A percentile compares a stretch with the other conserved stretches of the same genome.
Evolutionary conservation across 176 grass and related monocot genomes (phyloP).

Genomic region (Eremochloa ophiuroides): DNA sequence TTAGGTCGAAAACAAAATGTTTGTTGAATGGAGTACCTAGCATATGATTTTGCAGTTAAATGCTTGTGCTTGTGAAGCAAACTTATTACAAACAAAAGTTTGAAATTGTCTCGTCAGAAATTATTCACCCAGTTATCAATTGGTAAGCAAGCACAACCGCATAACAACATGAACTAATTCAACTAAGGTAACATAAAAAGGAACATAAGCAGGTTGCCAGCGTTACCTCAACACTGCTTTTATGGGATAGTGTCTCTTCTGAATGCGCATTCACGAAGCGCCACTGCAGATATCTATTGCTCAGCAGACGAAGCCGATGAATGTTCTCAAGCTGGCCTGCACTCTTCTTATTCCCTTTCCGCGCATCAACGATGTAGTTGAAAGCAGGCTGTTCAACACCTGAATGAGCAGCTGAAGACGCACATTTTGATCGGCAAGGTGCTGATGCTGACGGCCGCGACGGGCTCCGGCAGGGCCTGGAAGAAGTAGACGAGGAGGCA

Average conservation of each 20-base stretch:
- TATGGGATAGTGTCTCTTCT: constrained; percentile 37
- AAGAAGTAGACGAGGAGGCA: not conserved
- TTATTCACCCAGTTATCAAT: not conserved
- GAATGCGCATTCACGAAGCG: constrained; percentile 44
- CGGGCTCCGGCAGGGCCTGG: constrained; percentile 33
- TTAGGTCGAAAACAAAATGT: not conserved
- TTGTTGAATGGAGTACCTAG: not conserved
- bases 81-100: not conserved
- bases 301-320: constrained; percentile 51
- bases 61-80: not conserved
- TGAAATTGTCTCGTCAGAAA: not conserved
- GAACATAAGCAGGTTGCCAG: not conserved
- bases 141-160: not conserved
- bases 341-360: constrained; percentile 57
- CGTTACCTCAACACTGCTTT: constrained; percentile 49
- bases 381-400: not conserved
- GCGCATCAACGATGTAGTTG: constrained; percentile 29
- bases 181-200: not conserved
- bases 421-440: constrained; percentile 34
- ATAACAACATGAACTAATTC: not conserved
- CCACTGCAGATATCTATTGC: constrained; percentile 68
- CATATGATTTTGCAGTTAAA: not conserved
- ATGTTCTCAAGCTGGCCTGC: constrained; percentile 49
- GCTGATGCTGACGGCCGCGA: constrained; percentile 13
- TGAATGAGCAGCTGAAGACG: not conserved